These are phyloP conservation scores for Citrullus amarus DNA, from an alignment of 306 rosid species.

Conservation along the genomic window DNA sequence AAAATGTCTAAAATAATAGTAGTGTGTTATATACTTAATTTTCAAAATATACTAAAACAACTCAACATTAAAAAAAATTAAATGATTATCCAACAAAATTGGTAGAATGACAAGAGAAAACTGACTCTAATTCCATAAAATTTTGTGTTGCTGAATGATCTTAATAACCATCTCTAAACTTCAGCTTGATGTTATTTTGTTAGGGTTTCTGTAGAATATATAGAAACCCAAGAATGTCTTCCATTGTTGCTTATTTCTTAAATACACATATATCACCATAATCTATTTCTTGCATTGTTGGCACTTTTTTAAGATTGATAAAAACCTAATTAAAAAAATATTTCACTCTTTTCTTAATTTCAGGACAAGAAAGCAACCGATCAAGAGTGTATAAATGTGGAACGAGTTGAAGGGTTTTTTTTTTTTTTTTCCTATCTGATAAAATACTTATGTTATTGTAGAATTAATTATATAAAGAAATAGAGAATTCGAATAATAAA, in stretches of 20 bases:
- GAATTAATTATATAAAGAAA: constrained; percentile 3
- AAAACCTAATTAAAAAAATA: neutral
- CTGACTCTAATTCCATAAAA: too few relatives aligned
- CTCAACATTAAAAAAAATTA: too few relatives aligned
- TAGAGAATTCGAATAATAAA: constrained; percentile 2
- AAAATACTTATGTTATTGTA: neutral
- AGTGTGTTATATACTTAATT: too few relatives aligned
- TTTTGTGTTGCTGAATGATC: neutral
- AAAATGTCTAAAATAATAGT: too few relatives aligned
- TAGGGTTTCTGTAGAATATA: neutral
- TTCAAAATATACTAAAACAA: too few relatives aligned
- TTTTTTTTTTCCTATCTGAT: neutral
- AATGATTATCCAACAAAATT: too few relatives aligned
- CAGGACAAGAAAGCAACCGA: neutral
- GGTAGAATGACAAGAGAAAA: too few relatives aligned
- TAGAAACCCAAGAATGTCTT: neutral
- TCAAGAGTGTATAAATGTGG: neutral
- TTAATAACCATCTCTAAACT: neutral
- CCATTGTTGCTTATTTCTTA: neutral
- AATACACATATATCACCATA: neutral
- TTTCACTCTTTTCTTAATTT: neutral
- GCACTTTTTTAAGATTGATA: neutral
- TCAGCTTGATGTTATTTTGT: neutral
- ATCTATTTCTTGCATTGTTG: neutral
- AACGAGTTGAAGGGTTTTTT: neutral